Percentiles rank a stretch among this genome's conserved stretches.
Conservation (phyloP, 2,329 filamentous ascomycete genomes). For the Beauveria caledonica region DNA sequence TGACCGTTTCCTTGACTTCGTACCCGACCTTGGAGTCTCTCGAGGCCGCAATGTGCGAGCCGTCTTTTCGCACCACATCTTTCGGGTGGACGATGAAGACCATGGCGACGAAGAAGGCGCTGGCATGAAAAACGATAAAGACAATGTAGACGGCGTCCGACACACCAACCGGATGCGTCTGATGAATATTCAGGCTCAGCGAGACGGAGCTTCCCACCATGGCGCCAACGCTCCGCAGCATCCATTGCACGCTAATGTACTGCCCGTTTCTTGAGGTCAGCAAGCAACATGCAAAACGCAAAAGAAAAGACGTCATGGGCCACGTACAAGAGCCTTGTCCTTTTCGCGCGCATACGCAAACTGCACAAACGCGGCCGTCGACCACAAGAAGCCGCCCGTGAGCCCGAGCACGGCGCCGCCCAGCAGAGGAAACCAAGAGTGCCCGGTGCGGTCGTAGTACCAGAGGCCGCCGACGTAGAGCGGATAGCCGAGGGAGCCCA, state of each 20-base stretch:
- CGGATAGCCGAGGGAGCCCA: conserved; percentile 16
- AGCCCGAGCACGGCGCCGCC: conserved; percentile 15
- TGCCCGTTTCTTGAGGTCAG: no score
- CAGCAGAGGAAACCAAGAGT: conserved; percentile 16
- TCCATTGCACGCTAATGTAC: conserved; percentile 12
- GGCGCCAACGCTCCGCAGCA: conserved; percentile 7
- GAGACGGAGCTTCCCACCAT: conserved; percentile 12
- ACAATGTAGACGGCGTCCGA: background rate
- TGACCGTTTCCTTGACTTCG: conserved; percentile 4
- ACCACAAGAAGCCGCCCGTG: conserved; percentile 16
- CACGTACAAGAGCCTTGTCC: conserved; percentile 11
- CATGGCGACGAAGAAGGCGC: background rate
- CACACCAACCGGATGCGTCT: background rate
- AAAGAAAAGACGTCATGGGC: no score
- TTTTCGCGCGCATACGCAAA: conserved; percentile 11
- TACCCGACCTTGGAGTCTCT: background rate
- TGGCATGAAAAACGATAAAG: background rate
- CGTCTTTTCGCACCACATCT: background rate
- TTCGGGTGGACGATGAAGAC: background rate
- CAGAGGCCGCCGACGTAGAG: conserved; percentile 17
- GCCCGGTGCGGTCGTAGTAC: conserved; percentile 14
- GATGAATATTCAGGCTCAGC: conserved; percentile 6
- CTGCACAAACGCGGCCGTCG: conserved; percentile 6
- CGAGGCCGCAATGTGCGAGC: background rate
- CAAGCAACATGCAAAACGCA: no score